Conservation (phyloP, 495 filamentous ascomycete species). For the Daldinia concentrica region DNA sequence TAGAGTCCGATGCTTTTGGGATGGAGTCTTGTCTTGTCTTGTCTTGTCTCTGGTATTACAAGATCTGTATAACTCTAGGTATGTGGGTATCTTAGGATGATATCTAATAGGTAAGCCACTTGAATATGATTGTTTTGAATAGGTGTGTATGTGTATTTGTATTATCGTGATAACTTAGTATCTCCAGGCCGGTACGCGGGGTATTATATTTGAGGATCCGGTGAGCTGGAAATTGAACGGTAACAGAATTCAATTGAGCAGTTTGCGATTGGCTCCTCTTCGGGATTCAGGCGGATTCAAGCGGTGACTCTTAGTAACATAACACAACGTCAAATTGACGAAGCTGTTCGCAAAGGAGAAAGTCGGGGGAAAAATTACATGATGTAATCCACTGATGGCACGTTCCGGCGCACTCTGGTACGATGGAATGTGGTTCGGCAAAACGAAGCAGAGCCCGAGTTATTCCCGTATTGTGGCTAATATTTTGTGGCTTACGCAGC, state of each 20-base stretch:
- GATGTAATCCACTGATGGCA: constrained; percentile 41
- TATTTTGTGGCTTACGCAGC: constrained; percentile 16
- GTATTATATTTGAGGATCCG: constrained; percentile 14
- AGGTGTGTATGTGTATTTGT: no score
- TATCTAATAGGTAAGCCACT: neutral
- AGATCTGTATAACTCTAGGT: neutral
- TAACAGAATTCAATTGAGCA: constrained; percentile 2
- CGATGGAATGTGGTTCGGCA: constrained; percentile 28
- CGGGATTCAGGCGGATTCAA: constrained; percentile 35
- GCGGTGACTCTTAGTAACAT: constrained; percentile 30
- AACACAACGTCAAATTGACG: constrained; percentile 33
- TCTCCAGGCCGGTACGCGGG: constrained; percentile 20
- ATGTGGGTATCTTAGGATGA: neutral
- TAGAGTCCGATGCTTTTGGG: neutral
- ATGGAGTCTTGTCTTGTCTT: neutral
- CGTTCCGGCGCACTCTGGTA: constrained; percentile 32
- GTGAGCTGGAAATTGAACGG: neutral
- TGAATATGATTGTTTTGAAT: constrained; percentile 8
- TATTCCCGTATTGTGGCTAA: constrained; percentile 39
- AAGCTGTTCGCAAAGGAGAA: constrained; percentile 32
- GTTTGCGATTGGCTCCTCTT: constrained; percentile 10
- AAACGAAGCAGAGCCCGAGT: constrained; percentile 31
- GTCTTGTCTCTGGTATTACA: neutral
- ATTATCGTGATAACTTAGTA: constrained; percentile 1
- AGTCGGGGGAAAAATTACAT: constrained; percentile 40